A percentile compares a stretch with the other conserved stretches of the same genome.
Evolutionary conservation across 805 yeast genomes (phyloP).

Genomic region (Naumovozyma baii): DNA sequence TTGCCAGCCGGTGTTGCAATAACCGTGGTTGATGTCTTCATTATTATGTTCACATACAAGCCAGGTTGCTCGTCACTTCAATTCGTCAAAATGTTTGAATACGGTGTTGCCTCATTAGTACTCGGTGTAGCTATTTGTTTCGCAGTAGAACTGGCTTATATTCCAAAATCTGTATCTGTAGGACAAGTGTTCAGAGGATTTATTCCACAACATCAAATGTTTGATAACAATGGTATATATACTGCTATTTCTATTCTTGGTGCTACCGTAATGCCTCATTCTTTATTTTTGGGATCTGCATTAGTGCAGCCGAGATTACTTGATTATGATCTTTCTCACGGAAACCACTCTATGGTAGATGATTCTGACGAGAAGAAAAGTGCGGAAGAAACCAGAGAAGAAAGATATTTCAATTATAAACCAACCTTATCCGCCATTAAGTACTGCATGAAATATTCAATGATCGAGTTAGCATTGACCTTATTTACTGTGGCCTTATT

Average conservation of each 20-base stretch:
- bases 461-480: constrained; percentile 59
- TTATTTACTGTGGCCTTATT: constrained; percentile 74
- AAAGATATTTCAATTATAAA: constrained; percentile 40
- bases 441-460: constrained; percentile 62
- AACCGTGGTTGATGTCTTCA: constrained; percentile 71
- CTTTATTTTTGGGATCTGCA: constrained; percentile 76
- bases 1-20: constrained; percentile 67
- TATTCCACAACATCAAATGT: constrained; percentile 46
- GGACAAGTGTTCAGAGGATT: constrained; percentile 53
- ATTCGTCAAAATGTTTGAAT: constrained; percentile 66
- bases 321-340: constrained; percentile 59
- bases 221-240: constrained; percentile 56
- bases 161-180: constrained; percentile 37
- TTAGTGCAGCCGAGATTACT: constrained; percentile 74
- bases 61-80: constrained; percentile 66
- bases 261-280: constrained; percentile 93
- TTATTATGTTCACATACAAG: constrained; percentile 69
- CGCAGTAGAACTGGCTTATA: constrained; percentile 56
- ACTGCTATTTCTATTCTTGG: constrained; percentile 76
- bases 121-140: constrained; percentile 70
- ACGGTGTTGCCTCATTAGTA: constrained; percentile 63
- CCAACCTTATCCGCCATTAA: constrained; percentile 69
- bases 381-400: constrained; percentile 28
- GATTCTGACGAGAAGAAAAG: constrained; percentile 8
- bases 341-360: constrained; percentile 32